Base-by-base conservation (phyloP, 176 grass and related monocot species). In the Luzula sylvatica region DNA sequence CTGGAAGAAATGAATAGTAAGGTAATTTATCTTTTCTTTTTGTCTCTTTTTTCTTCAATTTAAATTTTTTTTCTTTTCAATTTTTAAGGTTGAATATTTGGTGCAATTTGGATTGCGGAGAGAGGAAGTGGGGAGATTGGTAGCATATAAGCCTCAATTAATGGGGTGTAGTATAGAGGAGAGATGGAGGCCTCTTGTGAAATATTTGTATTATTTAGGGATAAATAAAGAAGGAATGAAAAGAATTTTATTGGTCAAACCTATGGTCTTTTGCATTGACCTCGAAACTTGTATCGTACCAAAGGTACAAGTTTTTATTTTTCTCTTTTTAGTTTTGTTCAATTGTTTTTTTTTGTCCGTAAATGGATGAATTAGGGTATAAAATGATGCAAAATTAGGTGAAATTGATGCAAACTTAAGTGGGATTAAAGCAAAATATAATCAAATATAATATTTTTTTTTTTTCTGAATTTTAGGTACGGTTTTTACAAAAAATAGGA, bases 161-260 rank as follows among this genome's bases (percentile, higher is more conserved):
- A 96, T 96, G 77, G 90, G 77, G 55, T 96, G 90, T 60, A 77
- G 84, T 54, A 82, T 96, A 42, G 71, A 96, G 73, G 83, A 96
- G 72, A 89, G 77, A 61, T 96, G 76, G 90, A 96, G 71, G 56
- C 84, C 90, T 65, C 80, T 96, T 24, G 80, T 96, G 7, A 79
- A 82, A 41, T 96, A 86, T 66, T 50, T 96, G 19, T 96, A 89
- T 67, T 83, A 86, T 58, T 62, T 96, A 43, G 80, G 80, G 61
- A 70, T 96, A 72, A 55, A 53, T 49, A 65, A 38, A 58, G 90
- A 82, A 47, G 90, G 90, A 35, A 89, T 96, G 90, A 96, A 89
- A 38, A 72, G 84, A 65, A 86, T 89, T 70, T 17, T 96, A 51
- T 41, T 82, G 15, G 80, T 96, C 23, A 79, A 89, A 68, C 84